These are phyloP conservation scores for Rhizophora apiculata DNA, from an alignment of 345 rosid genomes.

Conservation along the genomic window DNA sequence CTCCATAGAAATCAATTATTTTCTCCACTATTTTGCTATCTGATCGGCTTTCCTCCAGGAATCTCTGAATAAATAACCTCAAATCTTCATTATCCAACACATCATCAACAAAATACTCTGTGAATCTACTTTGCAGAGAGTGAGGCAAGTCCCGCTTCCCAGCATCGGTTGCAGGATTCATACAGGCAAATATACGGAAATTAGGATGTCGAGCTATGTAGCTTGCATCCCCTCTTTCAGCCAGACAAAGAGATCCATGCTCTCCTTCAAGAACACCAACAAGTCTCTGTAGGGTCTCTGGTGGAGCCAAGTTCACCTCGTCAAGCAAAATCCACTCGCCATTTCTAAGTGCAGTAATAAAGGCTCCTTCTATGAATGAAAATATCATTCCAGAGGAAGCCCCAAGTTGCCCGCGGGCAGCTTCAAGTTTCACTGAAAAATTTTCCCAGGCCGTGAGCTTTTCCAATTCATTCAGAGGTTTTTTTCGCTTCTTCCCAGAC, in stretches of 20 bases:
- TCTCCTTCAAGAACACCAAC: slow-evolving; percentile 92
- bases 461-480: slow-evolving; percentile 40
- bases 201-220: slow-evolving; percentile 63
- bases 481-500: slow-evolving; percentile 67
- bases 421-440: slow-evolving; percentile 51
- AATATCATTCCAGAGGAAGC: slow-evolving; percentile 80
- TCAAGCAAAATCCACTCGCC: slow-evolving; percentile 97
- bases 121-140: slow-evolving; percentile 75
- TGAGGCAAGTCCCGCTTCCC: slow-evolving; percentile 89
- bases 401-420: slow-evolving; percentile 48
- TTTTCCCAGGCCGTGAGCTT: slow-evolving; percentile 45
- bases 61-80: slow-evolving; percentile 60
- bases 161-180: slow-evolving; percentile 99
- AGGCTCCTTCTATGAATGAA: slow-evolving; percentile 96
- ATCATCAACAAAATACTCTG: slow-evolving; percentile 88
- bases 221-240: slow-evolving; percentile 87
- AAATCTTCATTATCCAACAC: slow-evolving; percentile 66
- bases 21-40: slow-evolving; percentile 49
- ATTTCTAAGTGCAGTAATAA: slow-evolving; percentile 77
- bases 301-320: slow-evolving; percentile 94
- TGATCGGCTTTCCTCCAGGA: slow-evolving; percentile 54
- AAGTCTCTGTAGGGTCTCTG: slow-evolving; percentile 88
- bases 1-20: slow-evolving; percentile 68
- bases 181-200: slow-evolving; percentile 88
- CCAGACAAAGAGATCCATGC: slow-evolving; percentile 80